Percentiles rank a stretch among this genome's conserved stretches.
Evolutionary conservation across 805 yeast genomes (phyloP).

Genomic region (Suhomyces xylopsoci): DNA sequence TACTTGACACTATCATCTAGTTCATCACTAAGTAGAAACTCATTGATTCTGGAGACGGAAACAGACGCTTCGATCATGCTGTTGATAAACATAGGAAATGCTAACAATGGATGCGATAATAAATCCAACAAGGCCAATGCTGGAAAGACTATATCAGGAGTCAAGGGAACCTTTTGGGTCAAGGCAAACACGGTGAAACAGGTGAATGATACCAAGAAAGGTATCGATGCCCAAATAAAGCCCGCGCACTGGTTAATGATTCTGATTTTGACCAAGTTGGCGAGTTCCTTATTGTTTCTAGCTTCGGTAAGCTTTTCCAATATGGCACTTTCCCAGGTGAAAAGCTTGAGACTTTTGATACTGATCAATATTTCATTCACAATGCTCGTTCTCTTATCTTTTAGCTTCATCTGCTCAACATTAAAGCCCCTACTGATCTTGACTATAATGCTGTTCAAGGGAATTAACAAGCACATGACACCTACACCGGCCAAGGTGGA

Average conservation of each 20-base stretch:
- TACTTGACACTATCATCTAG: slow-evolving; percentile 11
- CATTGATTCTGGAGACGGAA: slow-evolving; percentile 51
- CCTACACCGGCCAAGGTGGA: slow-evolving; percentile 19
- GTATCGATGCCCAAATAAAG: slow-evolving; percentile 24
- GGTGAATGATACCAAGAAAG: slow-evolving; percentile 21
- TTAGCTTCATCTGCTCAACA: slow-evolving; percentile 15
- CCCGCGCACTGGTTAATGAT: slow-evolving; percentile 9
- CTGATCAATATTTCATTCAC: slow-evolving; percentile 22
- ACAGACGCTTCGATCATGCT: slow-evolving; percentile 58
- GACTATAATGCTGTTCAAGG: slow-evolving; percentile 17
- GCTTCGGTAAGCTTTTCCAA: slow-evolving; percentile 15
- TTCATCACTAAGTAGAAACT: slow-evolving; percentile 38
- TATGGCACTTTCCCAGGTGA: slow-evolving; percentile 28
- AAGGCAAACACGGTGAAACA: slow-evolving; percentile 19
- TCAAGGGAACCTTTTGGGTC: slow-evolving; percentile 15
- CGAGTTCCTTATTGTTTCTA: slow-evolving; percentile 20
- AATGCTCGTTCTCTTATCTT: slow-evolving; percentile 20
- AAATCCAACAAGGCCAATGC: slow-evolving; percentile 30
- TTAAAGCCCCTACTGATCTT: slow-evolving; percentile 43
- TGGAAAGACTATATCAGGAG: slow-evolving; percentile 27
- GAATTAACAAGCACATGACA: slow-evolving; percentile 16
- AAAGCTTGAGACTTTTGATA: slow-evolving; percentile 25
- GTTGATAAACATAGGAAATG: slow-evolving; percentile 56
- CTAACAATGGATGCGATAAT: slow-evolving; percentile 55
- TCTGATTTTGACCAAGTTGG: slow-evolving; percentile 14